These are phyloP conservation scores for Rhizomucor pusillus DNA, from an alignment of 371 early-diverging fungal species.

Conservation along the genomic window DNA sequence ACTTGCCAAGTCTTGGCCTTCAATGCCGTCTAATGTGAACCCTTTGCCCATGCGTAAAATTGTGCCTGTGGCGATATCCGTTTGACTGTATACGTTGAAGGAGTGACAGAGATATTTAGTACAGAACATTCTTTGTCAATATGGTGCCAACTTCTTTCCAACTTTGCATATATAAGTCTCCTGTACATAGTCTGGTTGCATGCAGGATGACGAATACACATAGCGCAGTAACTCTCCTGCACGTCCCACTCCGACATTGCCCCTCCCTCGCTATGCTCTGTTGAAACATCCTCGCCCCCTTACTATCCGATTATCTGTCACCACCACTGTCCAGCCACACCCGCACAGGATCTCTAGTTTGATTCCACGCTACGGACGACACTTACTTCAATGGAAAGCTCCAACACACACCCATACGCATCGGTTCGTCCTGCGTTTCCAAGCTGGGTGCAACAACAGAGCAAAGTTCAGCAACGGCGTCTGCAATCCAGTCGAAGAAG, in stretches of 20 bases:
- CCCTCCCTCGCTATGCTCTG: no score
- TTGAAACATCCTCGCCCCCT: no score
- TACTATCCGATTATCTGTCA: neutral
- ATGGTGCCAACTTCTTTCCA: neutral
- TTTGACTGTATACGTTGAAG: conserved; percentile 53
- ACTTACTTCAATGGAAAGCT: conserved; percentile 53
- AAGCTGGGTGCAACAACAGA: conserved; percentile 14
- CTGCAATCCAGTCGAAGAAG: conserved; percentile 92
- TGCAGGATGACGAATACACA: neutral
- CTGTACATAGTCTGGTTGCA: neutral
- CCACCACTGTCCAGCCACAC: neutral
- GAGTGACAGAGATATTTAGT: neutral
- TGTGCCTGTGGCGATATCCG: conserved; percentile 66
- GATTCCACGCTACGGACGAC: neutral
- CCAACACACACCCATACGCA: conserved; percentile 51
- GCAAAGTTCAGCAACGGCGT: conserved; percentile 43
- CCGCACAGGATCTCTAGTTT: no score
- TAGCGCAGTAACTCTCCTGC: no score
- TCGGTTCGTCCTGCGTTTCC: conserved; percentile 20
- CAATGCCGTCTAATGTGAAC: conserved; percentile 71
- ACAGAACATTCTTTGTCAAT: neutral
- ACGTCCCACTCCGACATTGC: no score
- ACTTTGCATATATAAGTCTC: neutral
- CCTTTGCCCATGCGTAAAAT: conserved; percentile 93
- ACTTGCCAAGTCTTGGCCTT: conserved; percentile 80